These are phyloP conservation scores for Pinus albicaulis DNA, from an alignment of 75 land plant species.

Conservation along the genomic window DNA sequence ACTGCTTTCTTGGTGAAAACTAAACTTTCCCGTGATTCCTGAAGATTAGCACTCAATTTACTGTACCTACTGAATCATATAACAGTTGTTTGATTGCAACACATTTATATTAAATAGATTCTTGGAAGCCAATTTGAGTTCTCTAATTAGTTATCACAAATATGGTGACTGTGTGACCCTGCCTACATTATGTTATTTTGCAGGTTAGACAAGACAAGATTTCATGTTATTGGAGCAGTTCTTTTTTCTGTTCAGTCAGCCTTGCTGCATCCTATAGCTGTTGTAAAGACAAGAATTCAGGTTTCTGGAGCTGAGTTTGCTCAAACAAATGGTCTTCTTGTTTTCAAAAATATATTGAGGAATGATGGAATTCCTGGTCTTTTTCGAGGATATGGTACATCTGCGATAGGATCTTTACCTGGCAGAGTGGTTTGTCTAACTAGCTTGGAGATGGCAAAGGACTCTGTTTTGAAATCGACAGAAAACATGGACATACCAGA, in stretches of 20 bases:
- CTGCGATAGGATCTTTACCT: slow-evolving; percentile 78
- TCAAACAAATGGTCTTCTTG: slow-evolving; percentile 39
- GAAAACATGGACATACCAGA: slow-evolving; percentile 57
- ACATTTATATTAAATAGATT: not conserved
- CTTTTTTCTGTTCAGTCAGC: slow-evolving; percentile 77
- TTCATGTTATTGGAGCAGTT: slow-evolving; percentile 79
- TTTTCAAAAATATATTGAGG: slow-evolving; percentile 57
- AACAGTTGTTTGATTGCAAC: not conserved
- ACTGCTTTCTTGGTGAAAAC: not conserved
- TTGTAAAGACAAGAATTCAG: slow-evolving; percentile 94
- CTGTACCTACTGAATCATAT: not conserved
- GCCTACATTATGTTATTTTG: not conserved
- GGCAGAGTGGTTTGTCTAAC: slow-evolving; percentile 78
- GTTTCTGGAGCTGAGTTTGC: slow-evolving; percentile 48
- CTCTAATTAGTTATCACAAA: not conserved
- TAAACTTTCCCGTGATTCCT: not conserved
- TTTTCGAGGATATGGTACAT: slow-evolving; percentile 83
- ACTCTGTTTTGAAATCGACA: slow-evolving; percentile 50
- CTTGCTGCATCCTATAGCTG: slow-evolving; percentile 75
- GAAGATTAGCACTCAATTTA: not conserved
- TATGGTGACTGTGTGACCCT: not conserved
- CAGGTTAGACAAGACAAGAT: slow-evolving; percentile 94
- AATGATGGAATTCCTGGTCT: slow-evolving; percentile 76
- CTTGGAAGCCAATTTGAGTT: not conserved
- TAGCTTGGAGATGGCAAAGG: slow-evolving; percentile 83